phyloP scores from a whole-genome alignment of 2,329 filamentous ascomycete genomes.

The Cordyceps tenuipes region DNA sequence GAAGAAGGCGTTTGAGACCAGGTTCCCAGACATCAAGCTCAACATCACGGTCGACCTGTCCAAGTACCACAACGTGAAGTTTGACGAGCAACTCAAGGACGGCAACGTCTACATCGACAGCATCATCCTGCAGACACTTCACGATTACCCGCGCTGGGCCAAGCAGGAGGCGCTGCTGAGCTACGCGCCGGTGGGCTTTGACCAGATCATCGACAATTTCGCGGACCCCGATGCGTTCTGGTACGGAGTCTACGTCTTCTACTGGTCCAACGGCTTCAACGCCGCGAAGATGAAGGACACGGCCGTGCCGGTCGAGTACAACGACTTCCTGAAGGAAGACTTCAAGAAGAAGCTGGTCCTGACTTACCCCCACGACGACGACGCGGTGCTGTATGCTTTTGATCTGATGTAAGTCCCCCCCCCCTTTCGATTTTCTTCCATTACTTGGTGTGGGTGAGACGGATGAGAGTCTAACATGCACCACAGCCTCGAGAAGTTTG shows the following conservation, averaged over 20 bases:
- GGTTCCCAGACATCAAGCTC: constrained; percentile 41
- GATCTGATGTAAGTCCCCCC: constrained; percentile 34
- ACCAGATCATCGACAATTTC: constrained; percentile 32
- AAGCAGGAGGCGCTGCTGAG: constrained; percentile 36
- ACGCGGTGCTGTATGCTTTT: constrained; percentile 44
- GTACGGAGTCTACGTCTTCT: constrained; percentile 31
- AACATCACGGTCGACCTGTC: constrained; percentile 47
- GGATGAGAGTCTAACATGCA: too few relatives aligned
- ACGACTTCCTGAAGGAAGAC: constrained; percentile 37
- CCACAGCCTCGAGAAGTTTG: constrained; percentile 30
- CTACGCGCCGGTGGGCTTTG: constrained; percentile 40
- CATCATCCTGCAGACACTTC: constrained; percentile 39
- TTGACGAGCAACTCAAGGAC: constrained; percentile 37
- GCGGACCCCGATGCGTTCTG: constrained; percentile 36
- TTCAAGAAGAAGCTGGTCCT: constrained; percentile 46
- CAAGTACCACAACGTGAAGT: constrained; percentile 42
- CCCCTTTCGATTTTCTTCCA: too few relatives aligned
- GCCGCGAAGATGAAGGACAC: constrained; percentile 26
- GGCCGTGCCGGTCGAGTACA: constrained; percentile 29
- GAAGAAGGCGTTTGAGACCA: constrained; percentile 35
- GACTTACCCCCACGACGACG: constrained; percentile 51
- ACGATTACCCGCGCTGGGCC: constrained; percentile 46
- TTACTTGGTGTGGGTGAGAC: too few relatives aligned
- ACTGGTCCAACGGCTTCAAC: constrained; percentile 30
- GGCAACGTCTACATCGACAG: constrained; percentile 35